phyloP scores from a whole-genome alignment of 352 stramenopile genomes.

The Pythium rhizo-oryzae region DNA sequence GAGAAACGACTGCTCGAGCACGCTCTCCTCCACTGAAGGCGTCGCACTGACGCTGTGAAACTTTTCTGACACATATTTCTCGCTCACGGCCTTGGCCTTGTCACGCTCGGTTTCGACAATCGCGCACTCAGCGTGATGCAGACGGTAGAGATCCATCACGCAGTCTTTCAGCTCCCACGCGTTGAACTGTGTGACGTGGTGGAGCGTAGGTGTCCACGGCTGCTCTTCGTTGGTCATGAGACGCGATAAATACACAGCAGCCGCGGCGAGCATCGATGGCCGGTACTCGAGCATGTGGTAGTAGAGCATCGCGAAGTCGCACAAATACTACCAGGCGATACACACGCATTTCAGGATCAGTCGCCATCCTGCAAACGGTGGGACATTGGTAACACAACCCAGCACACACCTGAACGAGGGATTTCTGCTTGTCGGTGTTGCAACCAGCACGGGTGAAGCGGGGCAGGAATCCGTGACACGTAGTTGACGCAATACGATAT shows the following conservation, averaged over 20 bases:
- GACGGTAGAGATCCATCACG: slow-evolving; percentile 60
- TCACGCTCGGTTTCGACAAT: slow-evolving; percentile 67
- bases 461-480: slow-evolving; percentile 72
- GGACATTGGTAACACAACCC: too few relatives aligned
- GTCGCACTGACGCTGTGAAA: slow-evolving; percentile 59
- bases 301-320: slow-evolving; percentile 67
- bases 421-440: slow-evolving; percentile 53
- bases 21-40: slow-evolving; percentile 42
- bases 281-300: slow-evolving; percentile 78
- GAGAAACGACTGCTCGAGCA: slow-evolving; percentile 58
- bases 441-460: slow-evolving; percentile 66
- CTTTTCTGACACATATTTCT: slow-evolving; percentile 80
- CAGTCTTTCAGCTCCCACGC: slow-evolving; percentile 66
- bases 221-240: slow-evolving; percentile 66
- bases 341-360: too few relatives aligned
- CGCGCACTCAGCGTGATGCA: slow-evolving; percentile 63
- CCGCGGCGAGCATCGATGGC: slow-evolving; percentile 70
- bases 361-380: too few relatives aligned
- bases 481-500: slow-evolving; percentile 77
- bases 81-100: slow-evolving; percentile 82
- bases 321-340: slow-evolving; percentile 54
- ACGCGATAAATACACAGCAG: slow-evolving; percentile 74
- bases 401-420: slow-evolving; percentile 58
- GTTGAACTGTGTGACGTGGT: slow-evolving; percentile 82
- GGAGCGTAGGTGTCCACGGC: slow-evolving; percentile 77